A percentile compares a stretch with the other conserved stretches of the same genome.
phyloP scores from a whole-genome alignment of 306 rosid genomes.

The Cicer chorassanicum region DNA sequence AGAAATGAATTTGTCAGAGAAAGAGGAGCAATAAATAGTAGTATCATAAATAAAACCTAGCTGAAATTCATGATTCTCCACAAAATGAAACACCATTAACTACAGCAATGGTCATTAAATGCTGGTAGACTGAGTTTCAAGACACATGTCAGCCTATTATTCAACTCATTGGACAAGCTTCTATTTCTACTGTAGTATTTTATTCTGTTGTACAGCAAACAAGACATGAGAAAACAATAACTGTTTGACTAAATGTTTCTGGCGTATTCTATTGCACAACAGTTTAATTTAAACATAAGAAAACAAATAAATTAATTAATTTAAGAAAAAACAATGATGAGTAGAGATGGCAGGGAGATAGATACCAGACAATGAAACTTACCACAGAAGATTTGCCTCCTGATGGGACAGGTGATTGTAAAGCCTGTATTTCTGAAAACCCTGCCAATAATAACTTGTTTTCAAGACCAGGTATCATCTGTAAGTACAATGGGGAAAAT shows the following conservation, averaged over 20 bases:
- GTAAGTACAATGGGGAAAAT: slow-evolving; percentile 38
- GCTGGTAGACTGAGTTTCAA: slow-evolving; percentile 12
- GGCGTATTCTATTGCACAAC: not conserved
- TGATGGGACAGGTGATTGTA: slow-evolving; percentile 44
- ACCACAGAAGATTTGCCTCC: slow-evolving; percentile 54
- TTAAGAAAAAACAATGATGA: not conserved
- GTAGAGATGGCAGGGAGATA: slow-evolving; percentile 11
- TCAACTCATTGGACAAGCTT: not conserved
- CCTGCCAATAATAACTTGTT: slow-evolving; percentile 77
- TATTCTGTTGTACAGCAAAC: not conserved
- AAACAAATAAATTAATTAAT: not conserved
- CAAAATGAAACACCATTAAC: slow-evolving; percentile 11
- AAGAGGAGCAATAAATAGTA: not conserved
- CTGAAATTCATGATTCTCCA: not conserved
- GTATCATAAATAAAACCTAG: not conserved
- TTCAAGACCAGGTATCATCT: slow-evolving; percentile 63
- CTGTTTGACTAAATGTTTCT: slow-evolving; percentile 4
- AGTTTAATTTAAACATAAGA: not conserved
- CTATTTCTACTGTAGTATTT: not conserved
- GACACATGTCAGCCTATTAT: slow-evolving; percentile 19
- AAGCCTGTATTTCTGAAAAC: slow-evolving; percentile 66
- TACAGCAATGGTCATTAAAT: slow-evolving; percentile 8
- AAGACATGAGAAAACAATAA: not conserved
- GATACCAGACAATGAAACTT: slow-evolving; percentile 42
- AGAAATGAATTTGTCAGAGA: not conserved